phyloP scores from a whole-genome alignment of 768 basidiomycete species.

The Suillus spraguei region DNA sequence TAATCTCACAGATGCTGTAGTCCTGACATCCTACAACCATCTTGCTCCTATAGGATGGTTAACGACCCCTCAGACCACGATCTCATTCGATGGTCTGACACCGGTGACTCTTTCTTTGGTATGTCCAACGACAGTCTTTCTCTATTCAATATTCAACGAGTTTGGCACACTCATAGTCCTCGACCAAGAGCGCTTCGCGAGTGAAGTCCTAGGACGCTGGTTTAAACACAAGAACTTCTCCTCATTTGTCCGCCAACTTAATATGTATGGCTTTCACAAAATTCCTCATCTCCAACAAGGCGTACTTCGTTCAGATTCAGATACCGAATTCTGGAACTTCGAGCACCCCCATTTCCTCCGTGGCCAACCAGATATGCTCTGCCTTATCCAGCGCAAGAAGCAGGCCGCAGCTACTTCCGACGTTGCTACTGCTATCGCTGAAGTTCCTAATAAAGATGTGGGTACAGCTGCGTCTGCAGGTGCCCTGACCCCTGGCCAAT shows the following conservation, averaged over 20 bases:
- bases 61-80: constrained; percentile 81
- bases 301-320: constrained; percentile 80
- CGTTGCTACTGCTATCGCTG: constrained; percentile 20
- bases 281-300: constrained; percentile 97
- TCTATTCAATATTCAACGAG: not conserved
- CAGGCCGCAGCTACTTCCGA: constrained; percentile 43
- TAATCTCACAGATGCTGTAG: constrained; percentile 13
- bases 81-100: constrained; percentile 90
- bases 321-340: constrained; percentile 90
- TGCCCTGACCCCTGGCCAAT: constrained; percentile 45
- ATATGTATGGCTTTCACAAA: constrained; percentile 98
- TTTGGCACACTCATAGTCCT: constrained; percentile 56
- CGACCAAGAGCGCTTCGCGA: constrained; percentile 88
- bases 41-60: constrained; percentile 71
- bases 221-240: constrained; percentile 99
- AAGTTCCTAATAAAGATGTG: constrained; percentile 20
- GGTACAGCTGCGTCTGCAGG: constrained; percentile 22
- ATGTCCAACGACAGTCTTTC: constrained; percentile 17
- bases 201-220: constrained; percentile 88
- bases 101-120: constrained; percentile 94
- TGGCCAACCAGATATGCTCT: constrained; percentile 86
- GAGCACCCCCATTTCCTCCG: constrained; percentile 87
- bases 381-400: constrained; percentile 86
- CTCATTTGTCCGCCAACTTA: constrained; percentile 91
- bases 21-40: constrained; percentile 14